Evolutionary conservation across 768 basidiomycete species (phyloP).

Genomic region (Rubroboletus satanas): DNA sequence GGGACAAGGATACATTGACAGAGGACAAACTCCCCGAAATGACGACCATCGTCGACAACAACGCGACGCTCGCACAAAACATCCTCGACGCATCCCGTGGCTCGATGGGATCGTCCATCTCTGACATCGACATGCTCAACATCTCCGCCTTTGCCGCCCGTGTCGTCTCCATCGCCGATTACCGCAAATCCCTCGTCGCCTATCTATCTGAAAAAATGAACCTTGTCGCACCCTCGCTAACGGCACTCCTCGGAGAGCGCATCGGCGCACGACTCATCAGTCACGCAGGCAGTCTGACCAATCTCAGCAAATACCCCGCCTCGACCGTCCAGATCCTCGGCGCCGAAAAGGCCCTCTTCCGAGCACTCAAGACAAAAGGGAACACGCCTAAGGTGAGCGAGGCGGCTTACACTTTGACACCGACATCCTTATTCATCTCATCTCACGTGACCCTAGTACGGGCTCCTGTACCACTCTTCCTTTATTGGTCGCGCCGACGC

Average conservation of each 20-base stretch:
- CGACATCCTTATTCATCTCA: not conserved
- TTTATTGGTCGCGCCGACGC: conserved; percentile 95
- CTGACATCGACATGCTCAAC: conserved; percentile 93
- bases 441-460: conserved; percentile 58
- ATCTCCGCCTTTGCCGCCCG: conserved; percentile 87
- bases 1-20: conserved; percentile 76
- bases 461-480: conserved; percentile 93
- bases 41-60: conserved; percentile 75
- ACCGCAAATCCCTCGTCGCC: conserved; percentile 83
- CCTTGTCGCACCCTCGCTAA: conserved; percentile 89
- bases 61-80: conserved; percentile 84
- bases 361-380: conserved; percentile 96
- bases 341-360: conserved; percentile 96
- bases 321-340: conserved; percentile 98
- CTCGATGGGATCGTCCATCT: conserved; percentile 90
- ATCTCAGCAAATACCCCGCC: conserved; percentile 96
- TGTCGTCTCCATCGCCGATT: conserved; percentile 88
- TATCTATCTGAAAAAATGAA: conserved; percentile 98
- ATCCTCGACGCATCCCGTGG: conserved; percentile 91
- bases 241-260: conserved; percentile 86
- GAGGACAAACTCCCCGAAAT: conserved; percentile 82
- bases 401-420: not conserved
- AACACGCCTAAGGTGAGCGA: conserved; percentile 86
- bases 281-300: conserved; percentile 94
- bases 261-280: conserved; percentile 91